A percentile compares a stretch with the other conserved stretches of the same genome.
Evolutionary conservation across 768 basidiomycete genomes (phyloP).

Genomic region (Dioszegia crocea): DNA sequence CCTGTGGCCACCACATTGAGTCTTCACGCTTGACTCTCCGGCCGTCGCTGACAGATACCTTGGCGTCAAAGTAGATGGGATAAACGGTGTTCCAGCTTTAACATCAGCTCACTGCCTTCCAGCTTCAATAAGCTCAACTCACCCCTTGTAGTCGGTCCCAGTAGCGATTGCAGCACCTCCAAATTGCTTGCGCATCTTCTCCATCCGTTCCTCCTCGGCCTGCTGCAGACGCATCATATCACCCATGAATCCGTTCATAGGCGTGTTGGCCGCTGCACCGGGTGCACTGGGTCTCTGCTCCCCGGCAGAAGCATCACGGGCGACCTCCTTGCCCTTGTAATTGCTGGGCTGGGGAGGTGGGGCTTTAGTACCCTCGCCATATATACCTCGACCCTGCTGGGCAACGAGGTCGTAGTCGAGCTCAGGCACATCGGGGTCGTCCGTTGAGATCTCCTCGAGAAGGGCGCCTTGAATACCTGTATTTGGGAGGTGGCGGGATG

Average conservation of each 20-base stretch:
- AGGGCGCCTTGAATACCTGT: conserved; percentile 69
- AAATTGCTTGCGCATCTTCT: conserved; percentile 41
- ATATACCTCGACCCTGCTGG: conserved; percentile 37
- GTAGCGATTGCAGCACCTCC: conserved; percentile 30
- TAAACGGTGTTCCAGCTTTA: conserved; percentile 91
- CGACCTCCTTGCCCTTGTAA: conserved; percentile 33
- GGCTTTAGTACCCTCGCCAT: conserved; percentile 31
- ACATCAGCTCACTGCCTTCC: background rate
- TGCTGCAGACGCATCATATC: conserved; percentile 49
- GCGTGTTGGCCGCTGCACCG: conserved; percentile 28
- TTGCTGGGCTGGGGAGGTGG: conserved; percentile 10
- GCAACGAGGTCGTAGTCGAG: conserved; percentile 26
- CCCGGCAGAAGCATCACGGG: conserved; percentile 16
- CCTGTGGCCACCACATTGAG: conserved; percentile 90
- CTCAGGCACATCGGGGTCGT: conserved; percentile 55
- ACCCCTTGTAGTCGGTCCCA: conserved; percentile 43
- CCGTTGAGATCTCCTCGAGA: conserved; percentile 66
- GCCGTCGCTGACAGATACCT: conserved; percentile 78
- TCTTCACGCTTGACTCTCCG: conserved; percentile 74
- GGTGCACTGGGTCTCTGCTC: conserved; percentile 3
- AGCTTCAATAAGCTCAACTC: conserved; percentile 10
- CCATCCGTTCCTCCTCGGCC: conserved; percentile 43
- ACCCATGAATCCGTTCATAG: conserved; percentile 50
- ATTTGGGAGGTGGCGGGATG: conserved; percentile 55
- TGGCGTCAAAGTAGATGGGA: conserved; percentile 94